A percentile compares a stretch with the other conserved stretches of the same genome.
Conservation (phyloP, 805 yeast genomes). For the Candida insectalens region DNA sequence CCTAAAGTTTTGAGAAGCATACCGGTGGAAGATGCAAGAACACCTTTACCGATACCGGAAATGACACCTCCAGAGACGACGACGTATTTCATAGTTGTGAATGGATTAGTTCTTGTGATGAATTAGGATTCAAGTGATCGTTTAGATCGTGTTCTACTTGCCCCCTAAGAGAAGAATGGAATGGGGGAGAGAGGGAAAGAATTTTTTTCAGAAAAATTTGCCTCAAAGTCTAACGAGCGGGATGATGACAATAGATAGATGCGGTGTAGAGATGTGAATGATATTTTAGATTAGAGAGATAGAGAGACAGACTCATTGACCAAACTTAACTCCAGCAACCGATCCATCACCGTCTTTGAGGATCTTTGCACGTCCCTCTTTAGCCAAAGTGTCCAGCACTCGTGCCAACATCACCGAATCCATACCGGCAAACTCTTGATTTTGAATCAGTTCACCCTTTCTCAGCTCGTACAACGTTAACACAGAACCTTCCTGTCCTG, state of each 20-base stretch:
- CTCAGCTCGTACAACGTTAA: constrained; percentile 76
- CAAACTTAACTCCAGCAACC: constrained; percentile 65
- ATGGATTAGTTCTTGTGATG: too few species aligned
- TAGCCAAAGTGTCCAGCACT: constrained; percentile 49
- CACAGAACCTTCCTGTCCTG: constrained; percentile 72
- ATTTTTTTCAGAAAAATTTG: too few species aligned
- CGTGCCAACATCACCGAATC: constrained; percentile 44
- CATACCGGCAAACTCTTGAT: constrained; percentile 54
- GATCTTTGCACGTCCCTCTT: constrained; percentile 63
- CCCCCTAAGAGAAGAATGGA: too few species aligned
- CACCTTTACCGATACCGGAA: constrained; percentile 99
- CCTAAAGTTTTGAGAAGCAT: constrained; percentile 89
- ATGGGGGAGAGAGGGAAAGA: too few species aligned
- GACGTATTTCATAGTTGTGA: constrained; percentile 87
- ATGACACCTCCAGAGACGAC: constrained; percentile 99
- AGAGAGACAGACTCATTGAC: not conserved
- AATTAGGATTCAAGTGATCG: too few species aligned
- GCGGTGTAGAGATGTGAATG: too few species aligned
- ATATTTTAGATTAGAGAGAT: too few species aligned
- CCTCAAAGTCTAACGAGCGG: too few species aligned
- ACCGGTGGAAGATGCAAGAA: constrained; percentile 94
- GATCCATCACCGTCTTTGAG: constrained; percentile 44
- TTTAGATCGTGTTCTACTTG: too few species aligned
- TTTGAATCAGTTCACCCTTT: constrained; percentile 47
- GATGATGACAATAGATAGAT: too few species aligned